Conservation (phyloP, 139 green algal species). For the Spirogloea muscicola region DNA sequence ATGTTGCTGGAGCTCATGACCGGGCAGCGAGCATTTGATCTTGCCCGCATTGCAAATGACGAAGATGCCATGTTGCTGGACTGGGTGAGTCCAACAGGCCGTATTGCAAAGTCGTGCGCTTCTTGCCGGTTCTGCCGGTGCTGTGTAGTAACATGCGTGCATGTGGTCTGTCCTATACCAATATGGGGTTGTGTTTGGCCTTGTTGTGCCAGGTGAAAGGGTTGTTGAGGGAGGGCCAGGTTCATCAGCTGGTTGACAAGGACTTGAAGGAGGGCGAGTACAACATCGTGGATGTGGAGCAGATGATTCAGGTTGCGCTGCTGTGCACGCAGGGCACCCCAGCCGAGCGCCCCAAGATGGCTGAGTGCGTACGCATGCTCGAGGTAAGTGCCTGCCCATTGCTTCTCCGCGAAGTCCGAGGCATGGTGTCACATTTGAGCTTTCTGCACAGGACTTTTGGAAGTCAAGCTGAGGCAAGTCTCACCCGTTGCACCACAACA, state of each 20-base stretch:
- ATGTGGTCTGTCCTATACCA: neutral
- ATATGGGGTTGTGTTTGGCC: neutral
- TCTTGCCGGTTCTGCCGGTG: no score
- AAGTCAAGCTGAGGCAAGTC: no score
- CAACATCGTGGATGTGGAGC: neutral
- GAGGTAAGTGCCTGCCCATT: no score
- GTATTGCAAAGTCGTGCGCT: neutral
- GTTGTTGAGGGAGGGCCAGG: no score
- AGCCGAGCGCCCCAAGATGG: neutral
- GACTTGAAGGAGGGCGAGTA: neutral
- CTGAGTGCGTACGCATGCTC: neutral
- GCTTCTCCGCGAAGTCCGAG: no score
- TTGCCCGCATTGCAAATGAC: no score
- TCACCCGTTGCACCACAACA: no score
- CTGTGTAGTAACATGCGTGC: neutral
- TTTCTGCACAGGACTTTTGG: no score
- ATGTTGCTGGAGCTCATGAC: no score
- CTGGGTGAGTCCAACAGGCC: slow-evolving; percentile 15
- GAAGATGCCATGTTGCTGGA: neutral
- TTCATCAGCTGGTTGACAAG: slow-evolving; percentile 1
- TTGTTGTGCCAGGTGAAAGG: no score
- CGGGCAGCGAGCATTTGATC: no score
- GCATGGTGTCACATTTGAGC: no score
- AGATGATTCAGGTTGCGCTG: neutral
- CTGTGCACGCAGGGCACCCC: neutral